These are phyloP conservation scores for Pezicula rhizophila DNA, from an alignment of 2,329 filamentous ascomycete genomes.

Conservation along the genomic window DNA sequence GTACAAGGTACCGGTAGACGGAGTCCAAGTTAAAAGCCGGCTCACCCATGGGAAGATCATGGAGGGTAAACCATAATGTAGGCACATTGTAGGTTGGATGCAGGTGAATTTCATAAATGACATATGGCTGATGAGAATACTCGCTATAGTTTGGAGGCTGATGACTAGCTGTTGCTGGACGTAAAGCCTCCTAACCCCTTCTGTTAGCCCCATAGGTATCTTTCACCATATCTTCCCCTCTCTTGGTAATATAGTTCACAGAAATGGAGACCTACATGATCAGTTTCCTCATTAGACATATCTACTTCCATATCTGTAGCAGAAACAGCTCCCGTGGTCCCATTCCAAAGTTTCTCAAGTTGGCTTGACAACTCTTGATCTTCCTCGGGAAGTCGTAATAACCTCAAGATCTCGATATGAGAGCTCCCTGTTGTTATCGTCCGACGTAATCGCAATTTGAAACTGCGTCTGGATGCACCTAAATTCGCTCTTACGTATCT, in stretches of 20 bases:
- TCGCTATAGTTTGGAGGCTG: slow-evolving; percentile 17
- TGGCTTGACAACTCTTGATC: slow-evolving; percentile 22
- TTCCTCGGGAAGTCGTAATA: slow-evolving; percentile 21
- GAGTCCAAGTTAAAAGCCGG: slow-evolving; percentile 57
- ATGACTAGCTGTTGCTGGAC: background rate
- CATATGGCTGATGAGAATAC: slow-evolving; percentile 34
- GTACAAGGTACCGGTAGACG: slow-evolving; percentile 66
- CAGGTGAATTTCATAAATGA: slow-evolving; percentile 64
- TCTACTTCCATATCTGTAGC: slow-evolving; percentile 19
- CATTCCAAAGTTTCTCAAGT: slow-evolving; percentile 16
- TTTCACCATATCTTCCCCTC: background rate
- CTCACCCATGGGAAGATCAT: slow-evolving; percentile 49
- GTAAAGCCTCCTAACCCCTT: background rate
- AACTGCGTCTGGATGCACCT: slow-evolving; percentile 46
- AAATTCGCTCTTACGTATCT: slow-evolving; percentile 52
- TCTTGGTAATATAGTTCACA: background rate
- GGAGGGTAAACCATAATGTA: slow-evolving; percentile 69
- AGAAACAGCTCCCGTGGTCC: slow-evolving; percentile 1
- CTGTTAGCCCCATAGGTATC: background rate
- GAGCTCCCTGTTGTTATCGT: slow-evolving; percentile 20
- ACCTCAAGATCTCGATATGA: slow-evolving; percentile 25
- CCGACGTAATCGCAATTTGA: slow-evolving; percentile 46
- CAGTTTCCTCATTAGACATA: slow-evolving; percentile 20
- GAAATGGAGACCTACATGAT: slow-evolving; percentile 18
- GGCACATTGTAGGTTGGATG: slow-evolving; percentile 71